Percentiles rank a stretch among this genome's conserved stretches.
Conservation (phyloP, 2,329 filamentous ascomycete species). For the Aspergillus japonicus region DNA sequence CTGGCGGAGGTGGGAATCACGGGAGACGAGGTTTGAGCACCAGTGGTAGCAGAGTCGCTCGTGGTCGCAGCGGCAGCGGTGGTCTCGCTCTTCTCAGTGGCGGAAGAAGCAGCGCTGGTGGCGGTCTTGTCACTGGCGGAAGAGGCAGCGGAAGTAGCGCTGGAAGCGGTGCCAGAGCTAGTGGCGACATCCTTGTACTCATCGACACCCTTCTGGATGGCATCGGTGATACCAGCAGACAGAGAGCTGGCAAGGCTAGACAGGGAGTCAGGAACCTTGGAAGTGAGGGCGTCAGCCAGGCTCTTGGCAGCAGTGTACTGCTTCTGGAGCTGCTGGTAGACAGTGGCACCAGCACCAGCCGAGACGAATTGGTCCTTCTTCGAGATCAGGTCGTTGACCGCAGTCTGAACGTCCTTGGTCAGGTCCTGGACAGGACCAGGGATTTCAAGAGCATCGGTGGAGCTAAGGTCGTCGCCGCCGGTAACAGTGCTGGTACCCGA, state of each 20-base stretch:
- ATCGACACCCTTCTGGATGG: conserved; percentile 34
- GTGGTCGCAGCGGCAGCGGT: conserved; percentile 1
- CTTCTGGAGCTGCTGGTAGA: conserved; percentile 25
- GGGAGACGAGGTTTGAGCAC: neutral
- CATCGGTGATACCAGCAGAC: conserved; percentile 29
- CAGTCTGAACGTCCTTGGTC: conserved; percentile 24
- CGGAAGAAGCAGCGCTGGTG: conserved; percentile 9
- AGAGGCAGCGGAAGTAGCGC: conserved; percentile 6
- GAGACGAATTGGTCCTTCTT: conserved; percentile 29
- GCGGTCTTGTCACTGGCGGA: conserved; percentile 3
- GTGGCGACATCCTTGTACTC: conserved; percentile 22
- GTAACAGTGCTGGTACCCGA: conserved; percentile 27
- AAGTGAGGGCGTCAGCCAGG: conserved; percentile 28
- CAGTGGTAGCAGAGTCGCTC: conserved; percentile 1
- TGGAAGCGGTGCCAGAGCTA: conserved; percentile 2
- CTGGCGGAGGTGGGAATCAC: conserved; percentile 4
- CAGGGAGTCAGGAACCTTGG: conserved; percentile 31
- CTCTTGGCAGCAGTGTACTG: conserved; percentile 28
- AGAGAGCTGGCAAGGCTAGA: conserved; percentile 25
- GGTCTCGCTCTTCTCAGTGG: conserved; percentile 3
- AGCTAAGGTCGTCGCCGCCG: conserved; percentile 20
- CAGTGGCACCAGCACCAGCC: conserved; percentile 22
- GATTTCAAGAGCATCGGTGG: conserved; percentile 29
- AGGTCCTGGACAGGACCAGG: conserved; percentile 28
- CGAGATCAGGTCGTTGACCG: conserved; percentile 24